Base-by-base conservation (phyloP, 2,329 filamentous ascomycete genomes). In the Clarireedia hainanense region DNA sequence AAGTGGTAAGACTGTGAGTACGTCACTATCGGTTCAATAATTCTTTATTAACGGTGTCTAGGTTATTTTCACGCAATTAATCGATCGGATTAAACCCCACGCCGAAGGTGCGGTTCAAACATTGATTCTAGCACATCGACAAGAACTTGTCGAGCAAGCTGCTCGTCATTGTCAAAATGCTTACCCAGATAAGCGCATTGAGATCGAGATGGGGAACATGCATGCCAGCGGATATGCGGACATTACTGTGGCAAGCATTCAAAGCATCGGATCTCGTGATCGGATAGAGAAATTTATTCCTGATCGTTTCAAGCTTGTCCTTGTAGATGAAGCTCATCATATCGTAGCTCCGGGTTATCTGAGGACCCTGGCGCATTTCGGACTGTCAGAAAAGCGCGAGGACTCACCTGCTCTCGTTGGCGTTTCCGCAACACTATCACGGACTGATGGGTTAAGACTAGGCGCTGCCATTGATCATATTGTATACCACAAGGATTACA, bases 281-380 rank as follows among this genome's bases (percentile, higher is more conserved):
- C 81, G 94, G 2, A 78, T 97, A n/a, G 68, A 71, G 37, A 96
- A 96, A 68, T 97, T 92, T 65, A 82, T 95, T 62, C 88, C 91
- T 0, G 71, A 70, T 0, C 76, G 75, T 6, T 97, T 92, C 76
- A 99, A 99, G 72, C 81, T 99, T 0, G 75, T 99, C 0, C 78
- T 99, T 2, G 92, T 99, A 4, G 94, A 99, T 62, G 94, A 99
- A 72, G 94, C 92, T 4, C 94, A 99, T 69, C 94, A 99, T 71
- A 95, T 97, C 52, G 91, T 96, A 46, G 88, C 94, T 0, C 78
- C 82, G 2, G 83, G 84, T 6, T 97, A 97, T 67, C 76, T 95
- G 59, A 78, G 80, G 43, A 79, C 84, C 0, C 75, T 99, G 48
- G 75, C 79, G n/a, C 83, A 97, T 70, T 95, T 99, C 69, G 82